Evolutionary conservation across 176 grass and related monocot genomes (phyloP).

Genomic region (Paspalum notatum): DNA sequence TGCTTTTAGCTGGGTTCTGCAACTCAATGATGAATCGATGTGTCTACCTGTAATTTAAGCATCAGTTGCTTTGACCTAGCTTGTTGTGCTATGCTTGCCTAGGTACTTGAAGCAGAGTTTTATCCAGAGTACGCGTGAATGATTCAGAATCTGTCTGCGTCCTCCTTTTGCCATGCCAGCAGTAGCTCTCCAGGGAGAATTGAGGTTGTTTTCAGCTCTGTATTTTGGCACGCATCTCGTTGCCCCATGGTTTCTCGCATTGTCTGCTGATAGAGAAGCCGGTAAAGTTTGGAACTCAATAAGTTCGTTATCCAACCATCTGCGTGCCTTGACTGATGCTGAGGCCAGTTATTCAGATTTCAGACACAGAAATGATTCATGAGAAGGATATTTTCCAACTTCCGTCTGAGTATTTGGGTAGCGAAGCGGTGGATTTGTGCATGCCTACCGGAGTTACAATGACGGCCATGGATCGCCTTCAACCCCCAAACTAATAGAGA

Average conservation of each 20-base stretch:
- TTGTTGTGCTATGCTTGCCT: not conserved
- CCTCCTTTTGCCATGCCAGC: not conserved
- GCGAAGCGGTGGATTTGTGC: not conserved
- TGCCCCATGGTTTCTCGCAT: no score
- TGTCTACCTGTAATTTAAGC: conserved; percentile 9
- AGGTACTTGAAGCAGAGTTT: conserved; percentile 5
- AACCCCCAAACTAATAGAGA: not conserved
- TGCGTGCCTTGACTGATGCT: not conserved
- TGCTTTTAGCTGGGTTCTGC: not conserved
- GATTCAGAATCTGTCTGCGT: not conserved
- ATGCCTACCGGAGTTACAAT: not conserved
- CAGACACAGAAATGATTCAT: not conserved
- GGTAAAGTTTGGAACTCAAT: no score
- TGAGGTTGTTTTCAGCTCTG: not conserved
- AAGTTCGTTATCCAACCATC: no score
- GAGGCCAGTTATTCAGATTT: not conserved
- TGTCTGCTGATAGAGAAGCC: no score
- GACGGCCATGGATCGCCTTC: not conserved
- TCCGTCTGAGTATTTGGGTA: not conserved
- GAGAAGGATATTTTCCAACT: not conserved
- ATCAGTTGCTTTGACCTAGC: not conserved
- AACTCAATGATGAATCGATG: not conserved
- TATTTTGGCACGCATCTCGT: not conserved
- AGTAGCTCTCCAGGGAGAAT: not conserved
- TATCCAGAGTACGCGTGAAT: not conserved